A percentile compares a stretch with the other conserved stretches of the same genome.
Conservation (phyloP, 2,329 filamentous ascomycete genomes). For the Karstenula rhodostoma region DNA sequence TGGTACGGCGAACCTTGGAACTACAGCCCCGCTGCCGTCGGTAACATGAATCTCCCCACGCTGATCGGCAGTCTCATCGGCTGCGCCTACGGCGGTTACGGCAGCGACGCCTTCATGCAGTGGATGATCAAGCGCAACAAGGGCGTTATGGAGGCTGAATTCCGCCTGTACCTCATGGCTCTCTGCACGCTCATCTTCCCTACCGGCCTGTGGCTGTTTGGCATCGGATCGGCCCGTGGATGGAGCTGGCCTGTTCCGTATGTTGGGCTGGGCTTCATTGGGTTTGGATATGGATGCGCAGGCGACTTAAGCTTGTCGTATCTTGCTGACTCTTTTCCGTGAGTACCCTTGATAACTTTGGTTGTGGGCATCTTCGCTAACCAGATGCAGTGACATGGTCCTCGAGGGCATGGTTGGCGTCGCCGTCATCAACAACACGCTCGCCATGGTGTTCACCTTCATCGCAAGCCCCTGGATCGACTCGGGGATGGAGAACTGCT, state of each 20-base stretch:
- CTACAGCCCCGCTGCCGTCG: slow-evolving; percentile 62
- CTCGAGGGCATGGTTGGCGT: slow-evolving; percentile 33
- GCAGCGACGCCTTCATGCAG: slow-evolving; percentile 64
- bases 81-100: slow-evolving; percentile 65
- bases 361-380: not conserved
- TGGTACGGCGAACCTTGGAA: slow-evolving; percentile 64
- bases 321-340: slow-evolving; percentile 31
- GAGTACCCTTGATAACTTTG: too few relatives aligned
- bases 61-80: slow-evolving; percentile 64
- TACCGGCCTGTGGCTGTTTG: slow-evolving; percentile 62
- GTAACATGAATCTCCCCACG: slow-evolving; percentile 66
- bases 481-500: slow-evolving; percentile 30
- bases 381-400: slow-evolving; percentile 25
- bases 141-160: slow-evolving; percentile 65
- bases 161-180: slow-evolving; percentile 61
- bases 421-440: slow-evolving; percentile 29
- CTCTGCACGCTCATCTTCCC: slow-evolving; percentile 61
- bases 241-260: slow-evolving; percentile 65
- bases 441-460: slow-evolving; percentile 29
- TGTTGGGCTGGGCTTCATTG: slow-evolving; percentile 64
- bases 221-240: slow-evolving; percentile 59
- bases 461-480: slow-evolving; percentile 29
- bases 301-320: slow-evolving; percentile 56
- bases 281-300: slow-evolving; percentile 67
- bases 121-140: slow-evolving; percentile 63